These are phyloP conservation scores for Syncephalastrum monosporum DNA, from an alignment of 371 early-diverging fungal species.

Conservation along the genomic window DNA sequence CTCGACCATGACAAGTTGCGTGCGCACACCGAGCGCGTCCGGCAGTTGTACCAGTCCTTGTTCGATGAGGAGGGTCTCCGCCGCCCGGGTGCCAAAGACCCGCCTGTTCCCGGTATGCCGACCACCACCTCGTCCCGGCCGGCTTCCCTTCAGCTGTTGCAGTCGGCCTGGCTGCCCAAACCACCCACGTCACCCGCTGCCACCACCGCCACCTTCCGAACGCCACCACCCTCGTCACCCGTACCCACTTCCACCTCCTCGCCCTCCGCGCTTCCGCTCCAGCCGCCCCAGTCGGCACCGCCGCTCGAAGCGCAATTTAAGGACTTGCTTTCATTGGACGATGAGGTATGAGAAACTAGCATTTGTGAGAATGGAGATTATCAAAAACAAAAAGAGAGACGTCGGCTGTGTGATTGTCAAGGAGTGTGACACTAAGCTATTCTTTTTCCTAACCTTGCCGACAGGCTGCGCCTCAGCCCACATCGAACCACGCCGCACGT, in stretches of 20 bases:
- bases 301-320: no score
- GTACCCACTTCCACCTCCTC: not conserved
- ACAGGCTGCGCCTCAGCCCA: no score
- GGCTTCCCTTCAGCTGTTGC: slow-evolving; percentile 9
- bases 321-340: no score
- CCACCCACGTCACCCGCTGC: not conserved
- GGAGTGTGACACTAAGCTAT: no score
- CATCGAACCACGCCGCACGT: no score
- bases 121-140: slow-evolving; percentile 5
- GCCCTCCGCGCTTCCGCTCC: no score
- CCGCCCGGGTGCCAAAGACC: slow-evolving; percentile 10
- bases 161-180: slow-evolving; percentile 10
- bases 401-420: no score
- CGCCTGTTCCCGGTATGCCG: slow-evolving; percentile 12
- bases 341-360: no score
- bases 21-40: slow-evolving; percentile 27
- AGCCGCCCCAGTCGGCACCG: no score
- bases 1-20: slow-evolving; percentile 24
- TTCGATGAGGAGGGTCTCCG: slow-evolving; percentile 13
- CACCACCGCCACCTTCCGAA: not conserved
- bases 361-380: no score
- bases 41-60: slow-evolving; percentile 1
- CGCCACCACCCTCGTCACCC: not conserved
- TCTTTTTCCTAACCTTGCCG: no score
- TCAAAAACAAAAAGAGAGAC: no score